Evolutionary conservation across 257 asterid genomes (phyloP).

Genomic region (Verbascum thapsus): DNA sequence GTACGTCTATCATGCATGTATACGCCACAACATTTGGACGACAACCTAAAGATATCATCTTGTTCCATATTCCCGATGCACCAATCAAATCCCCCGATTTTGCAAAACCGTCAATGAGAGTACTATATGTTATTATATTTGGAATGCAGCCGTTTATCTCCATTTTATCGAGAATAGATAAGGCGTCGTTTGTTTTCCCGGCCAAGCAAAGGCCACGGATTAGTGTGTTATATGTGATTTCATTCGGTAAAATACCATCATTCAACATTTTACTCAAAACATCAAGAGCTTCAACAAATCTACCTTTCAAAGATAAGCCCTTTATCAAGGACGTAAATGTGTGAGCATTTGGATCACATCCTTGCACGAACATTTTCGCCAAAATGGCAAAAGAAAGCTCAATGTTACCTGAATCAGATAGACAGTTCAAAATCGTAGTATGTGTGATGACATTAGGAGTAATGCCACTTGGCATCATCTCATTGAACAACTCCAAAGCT

Average conservation of each 20-base stretch:
- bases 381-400: constrained; percentile 58
- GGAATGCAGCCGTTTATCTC: constrained; percentile 55
- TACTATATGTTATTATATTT: constrained; percentile 57
- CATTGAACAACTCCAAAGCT: constrained; percentile 59
- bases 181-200: too few relatives aligned
- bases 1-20: constrained; percentile 81
- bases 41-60: constrained; percentile 59
- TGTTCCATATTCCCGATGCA: constrained; percentile 85
- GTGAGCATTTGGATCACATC: constrained; percentile 65
- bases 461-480: constrained; percentile 53
- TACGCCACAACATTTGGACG: constrained; percentile 75
- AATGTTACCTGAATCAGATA: constrained; percentile 53
- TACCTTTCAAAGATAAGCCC: constrained; percentile 57
- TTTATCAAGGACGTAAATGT: constrained; percentile 81
- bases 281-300: constrained; percentile 57
- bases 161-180: too few relatives aligned
- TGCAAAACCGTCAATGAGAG: constrained; percentile 71
- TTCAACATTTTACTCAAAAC: constrained; percentile 56
- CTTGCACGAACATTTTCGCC: constrained; percentile 70
- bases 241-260: constrained; percentile 63
- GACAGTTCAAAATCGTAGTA: constrained; percentile 54
- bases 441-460: constrained; percentile 72
- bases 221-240: constrained; percentile 70
- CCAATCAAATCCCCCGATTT: constrained; percentile 57
- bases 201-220: too few relatives aligned